Evolutionary conservation across 2,329 filamentous ascomycete genomes (phyloP).

Genomic region (Trichoderma oligosporum): DNA sequence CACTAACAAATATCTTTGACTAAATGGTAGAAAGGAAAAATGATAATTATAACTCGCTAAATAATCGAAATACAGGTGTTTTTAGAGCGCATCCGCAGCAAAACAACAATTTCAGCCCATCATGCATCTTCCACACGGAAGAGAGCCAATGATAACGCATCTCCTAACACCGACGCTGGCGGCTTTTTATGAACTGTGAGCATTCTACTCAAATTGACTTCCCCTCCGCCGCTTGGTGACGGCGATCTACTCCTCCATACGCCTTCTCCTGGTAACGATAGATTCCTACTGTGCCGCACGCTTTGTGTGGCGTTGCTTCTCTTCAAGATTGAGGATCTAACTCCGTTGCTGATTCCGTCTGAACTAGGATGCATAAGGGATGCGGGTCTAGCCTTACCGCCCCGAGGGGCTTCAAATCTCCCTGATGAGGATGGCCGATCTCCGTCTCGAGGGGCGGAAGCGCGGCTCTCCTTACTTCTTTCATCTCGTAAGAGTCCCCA

Average conservation of each 20-base stretch:
- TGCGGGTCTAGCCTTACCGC: slow-evolving; percentile 31
- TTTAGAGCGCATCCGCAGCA: neutral
- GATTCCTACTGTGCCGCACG: slow-evolving; percentile 19
- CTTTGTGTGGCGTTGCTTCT: slow-evolving; percentile 22
- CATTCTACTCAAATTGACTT: slow-evolving; percentile 20
- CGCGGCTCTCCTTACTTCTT: slow-evolving; percentile 19
- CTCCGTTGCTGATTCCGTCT: neutral
- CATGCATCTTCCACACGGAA: slow-evolving; percentile 22
- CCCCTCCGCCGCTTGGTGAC: slow-evolving; percentile 17
- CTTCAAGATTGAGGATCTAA: neutral
- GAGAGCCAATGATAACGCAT: slow-evolving; percentile 24
- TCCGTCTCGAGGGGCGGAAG: neutral
- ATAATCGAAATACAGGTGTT: neutral
- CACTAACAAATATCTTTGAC: too few relatives aligned
- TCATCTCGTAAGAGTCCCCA: slow-evolving; percentile 31
- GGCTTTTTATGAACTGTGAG: slow-evolving; percentile 23
- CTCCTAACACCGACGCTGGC: slow-evolving; percentile 20
- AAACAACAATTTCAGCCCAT: too few relatives aligned
- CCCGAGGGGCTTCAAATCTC: slow-evolving; percentile 24
- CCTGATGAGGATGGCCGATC: slow-evolving; percentile 19
- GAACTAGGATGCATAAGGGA: slow-evolving; percentile 2
- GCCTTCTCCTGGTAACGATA: slow-evolving; percentile 16
- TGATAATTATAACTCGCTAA: neutral
- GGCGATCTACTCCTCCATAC: slow-evolving; percentile 1
- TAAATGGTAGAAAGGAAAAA: too few relatives aligned